Evolutionary conservation across 371 early-diverging fungal species (phyloP), one percentile per base, ranked within the genome.

Genomic region (Saksenaea vasiformis): DNA sequence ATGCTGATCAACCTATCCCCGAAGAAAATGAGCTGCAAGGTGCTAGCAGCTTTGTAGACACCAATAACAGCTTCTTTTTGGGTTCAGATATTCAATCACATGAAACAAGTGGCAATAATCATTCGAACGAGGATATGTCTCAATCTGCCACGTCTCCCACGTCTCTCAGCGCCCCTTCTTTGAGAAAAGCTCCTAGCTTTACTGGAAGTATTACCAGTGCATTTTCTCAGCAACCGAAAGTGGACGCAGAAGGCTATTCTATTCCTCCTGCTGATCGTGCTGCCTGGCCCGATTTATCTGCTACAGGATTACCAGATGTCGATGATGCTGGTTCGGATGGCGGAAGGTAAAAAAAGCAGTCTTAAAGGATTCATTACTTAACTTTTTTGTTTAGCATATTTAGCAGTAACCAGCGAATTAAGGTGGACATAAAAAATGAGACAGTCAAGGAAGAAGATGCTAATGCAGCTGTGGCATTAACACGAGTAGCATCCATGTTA

Each of bases 201-300:
- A 70, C 76, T 15, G 77, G 70, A 19, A 78, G 80, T 28, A 19
- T 74, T 10, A 56, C 67, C 0, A 65, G 60, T 24, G 53, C 26
- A 1, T 37, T 62, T 28, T 37, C 67, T 10, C 63, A 62, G 14
- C 71, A 59, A 17, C 70, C 65, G 36, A 64, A 67, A 67, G 70
- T 81, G 1, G 84, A 84, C 63, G 72, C 72, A 14, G 82, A 84
- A 37, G 84, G 84, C 17, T 84, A 74, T 58, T 67, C 82, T 4
- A 79, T 84, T 24, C 84, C 84, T 36, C 84, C 82, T n/a, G 67
- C 80, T 4, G 82, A 84, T 62, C 78, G 82, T 38, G 65, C 77
- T 35, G 79, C 75, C 24, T 80, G 79, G 81, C 72, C 73, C 0
- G 77, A 74, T 43, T 67, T 66, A 5, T 59, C 39, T 15, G 13